Percentiles rank a stretch among this genome's conserved stretches.
phyloP scores from a whole-genome alignment of 768 basidiomycete genomes.

The Agaricus sinodeliciosus region DNA sequence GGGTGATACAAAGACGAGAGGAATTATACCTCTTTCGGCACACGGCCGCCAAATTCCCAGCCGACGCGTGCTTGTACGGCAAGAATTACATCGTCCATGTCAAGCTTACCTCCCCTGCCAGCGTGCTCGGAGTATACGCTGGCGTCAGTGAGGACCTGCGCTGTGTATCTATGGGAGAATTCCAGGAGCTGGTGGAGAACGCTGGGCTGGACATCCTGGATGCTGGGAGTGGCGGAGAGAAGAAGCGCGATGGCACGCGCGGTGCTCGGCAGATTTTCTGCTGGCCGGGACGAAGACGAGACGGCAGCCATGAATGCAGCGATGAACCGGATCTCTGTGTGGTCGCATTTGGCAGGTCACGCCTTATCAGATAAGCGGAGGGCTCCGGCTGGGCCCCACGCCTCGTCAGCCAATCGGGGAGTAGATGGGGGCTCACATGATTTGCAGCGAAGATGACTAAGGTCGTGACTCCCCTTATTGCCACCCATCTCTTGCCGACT shows the following conservation, averaged over 20 bases:
- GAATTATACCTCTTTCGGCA: conserved; percentile 73
- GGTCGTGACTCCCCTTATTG: background rate
- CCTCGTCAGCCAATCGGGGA: conserved; percentile 2
- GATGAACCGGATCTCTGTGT: background rate
- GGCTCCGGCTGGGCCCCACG: background rate
- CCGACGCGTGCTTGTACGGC: conserved; percentile 87
- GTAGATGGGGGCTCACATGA: conserved; percentile 2
- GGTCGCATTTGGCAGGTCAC: background rate
- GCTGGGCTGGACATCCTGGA: conserved; percentile 81
- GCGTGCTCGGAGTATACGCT: conserved; percentile 86
- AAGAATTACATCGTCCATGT: conserved; percentile 75
- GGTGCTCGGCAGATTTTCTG: conserved; percentile 76
- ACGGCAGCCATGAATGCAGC: background rate
- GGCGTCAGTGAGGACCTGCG: conserved; percentile 79
- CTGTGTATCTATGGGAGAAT: conserved; percentile 79
- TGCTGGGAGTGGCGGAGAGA: conserved; percentile 74
- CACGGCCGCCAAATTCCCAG: conserved; percentile 86
- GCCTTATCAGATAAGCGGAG: conserved; percentile 3
- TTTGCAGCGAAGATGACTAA: conserved; percentile 10
- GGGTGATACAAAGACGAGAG: conserved; percentile 1
- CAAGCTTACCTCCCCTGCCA: conserved; percentile 69
- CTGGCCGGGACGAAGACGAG: conserved; percentile 29
- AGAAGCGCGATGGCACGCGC: conserved; percentile 80
- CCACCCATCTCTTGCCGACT: conserved; percentile 10
- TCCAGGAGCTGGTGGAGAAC: conserved; percentile 85